Evolutionary conservation across 768 basidiomycete genomes (phyloP).

Genomic region (Vararia minispora): DNA sequence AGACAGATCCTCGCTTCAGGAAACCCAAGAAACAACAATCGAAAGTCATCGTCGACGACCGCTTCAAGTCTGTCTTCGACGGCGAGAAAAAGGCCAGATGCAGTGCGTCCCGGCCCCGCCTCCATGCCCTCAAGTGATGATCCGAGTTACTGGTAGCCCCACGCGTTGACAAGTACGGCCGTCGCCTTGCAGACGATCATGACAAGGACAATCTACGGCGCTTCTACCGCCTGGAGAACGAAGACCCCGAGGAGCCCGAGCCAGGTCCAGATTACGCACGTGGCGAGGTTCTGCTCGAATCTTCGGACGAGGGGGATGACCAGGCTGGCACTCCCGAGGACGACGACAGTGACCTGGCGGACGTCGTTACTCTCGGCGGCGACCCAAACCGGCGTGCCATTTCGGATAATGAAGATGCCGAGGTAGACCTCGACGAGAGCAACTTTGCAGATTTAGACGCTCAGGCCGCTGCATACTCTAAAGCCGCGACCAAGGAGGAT

Average conservation of each 20-base stretch:
- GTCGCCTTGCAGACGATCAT: slow-evolving; percentile 52
- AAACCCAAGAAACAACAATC: slow-evolving; percentile 66
- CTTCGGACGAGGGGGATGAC: slow-evolving; percentile 65
- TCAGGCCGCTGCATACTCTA: slow-evolving; percentile 52
- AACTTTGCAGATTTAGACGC: slow-evolving; percentile 62
- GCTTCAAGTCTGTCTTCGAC: slow-evolving; percentile 75
- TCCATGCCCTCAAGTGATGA: neutral
- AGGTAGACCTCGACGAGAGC: slow-evolving; percentile 76
- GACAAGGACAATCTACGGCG: slow-evolving; percentile 67
- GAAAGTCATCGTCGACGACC: slow-evolving; percentile 84
- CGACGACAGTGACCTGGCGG: slow-evolving; percentile 36
- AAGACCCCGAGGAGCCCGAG: slow-evolving; percentile 25
- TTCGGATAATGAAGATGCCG: slow-evolving; percentile 32
- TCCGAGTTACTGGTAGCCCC: slow-evolving; percentile 26
- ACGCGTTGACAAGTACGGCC: slow-evolving; percentile 86
- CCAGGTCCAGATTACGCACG: slow-evolving; percentile 73
- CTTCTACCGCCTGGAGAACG: slow-evolving; percentile 66
- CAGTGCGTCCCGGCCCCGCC: slow-evolving; percentile 15
- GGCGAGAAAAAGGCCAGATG: slow-evolving; percentile 24
- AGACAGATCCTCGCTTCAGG: slow-evolving; percentile 89
- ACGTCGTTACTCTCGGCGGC: slow-evolving; percentile 39
- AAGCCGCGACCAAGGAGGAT: slow-evolving; percentile 32
- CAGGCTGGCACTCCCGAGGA: too few species aligned
- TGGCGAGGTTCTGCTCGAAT: slow-evolving; percentile 79
- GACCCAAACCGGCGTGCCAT: too few species aligned